These are phyloP conservation scores for Acanthamoeba quina DNA, from an alignment of 208 protist species.

Conservation along the genomic window DNA sequence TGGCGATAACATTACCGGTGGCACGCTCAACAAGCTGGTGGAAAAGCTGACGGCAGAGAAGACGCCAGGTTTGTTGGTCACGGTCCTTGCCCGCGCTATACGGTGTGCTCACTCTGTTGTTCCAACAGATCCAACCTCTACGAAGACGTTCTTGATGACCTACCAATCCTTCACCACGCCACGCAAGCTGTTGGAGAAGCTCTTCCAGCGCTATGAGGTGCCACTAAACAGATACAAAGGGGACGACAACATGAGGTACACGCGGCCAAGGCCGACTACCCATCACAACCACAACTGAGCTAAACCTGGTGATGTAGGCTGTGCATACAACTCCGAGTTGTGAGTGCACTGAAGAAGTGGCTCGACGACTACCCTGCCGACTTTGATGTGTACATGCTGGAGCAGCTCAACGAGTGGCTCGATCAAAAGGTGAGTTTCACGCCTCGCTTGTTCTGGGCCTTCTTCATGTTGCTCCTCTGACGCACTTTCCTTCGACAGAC, in stretches of 20 bases:
- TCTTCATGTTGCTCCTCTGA: background rate
- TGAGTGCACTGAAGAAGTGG: slow-evolving; percentile 83
- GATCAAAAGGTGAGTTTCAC: background rate
- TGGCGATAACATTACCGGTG: slow-evolving; percentile 21
- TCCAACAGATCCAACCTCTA: background rate
- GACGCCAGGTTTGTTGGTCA: background rate
- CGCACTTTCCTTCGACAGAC: background rate
- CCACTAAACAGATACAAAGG: background rate
- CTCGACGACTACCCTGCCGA: slow-evolving; percentile 81
- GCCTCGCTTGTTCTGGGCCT: background rate
- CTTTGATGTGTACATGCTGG: slow-evolving; percentile 80
- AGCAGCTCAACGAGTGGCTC: slow-evolving; percentile 10
- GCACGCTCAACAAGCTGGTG: slow-evolving; percentile 70
- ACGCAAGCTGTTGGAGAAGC: slow-evolving; percentile 58
- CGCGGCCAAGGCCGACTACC: background rate
- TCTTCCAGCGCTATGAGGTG: slow-evolving; percentile 75
- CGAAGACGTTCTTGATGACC: slow-evolving; percentile 69
- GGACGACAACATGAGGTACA: slow-evolving; percentile 43
- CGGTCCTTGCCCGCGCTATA: background rate
- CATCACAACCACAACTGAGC: background rate
- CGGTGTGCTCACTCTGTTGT: background rate
- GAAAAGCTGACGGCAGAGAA: slow-evolving; percentile 60
- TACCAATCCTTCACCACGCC: slow-evolving; percentile 74
- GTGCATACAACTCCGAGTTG: slow-evolving; percentile 77
- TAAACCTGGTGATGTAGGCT: background rate